Evolutionary conservation across 129 eudicot species (phyloP).

Genomic region (Lonicera japonica): DNA sequence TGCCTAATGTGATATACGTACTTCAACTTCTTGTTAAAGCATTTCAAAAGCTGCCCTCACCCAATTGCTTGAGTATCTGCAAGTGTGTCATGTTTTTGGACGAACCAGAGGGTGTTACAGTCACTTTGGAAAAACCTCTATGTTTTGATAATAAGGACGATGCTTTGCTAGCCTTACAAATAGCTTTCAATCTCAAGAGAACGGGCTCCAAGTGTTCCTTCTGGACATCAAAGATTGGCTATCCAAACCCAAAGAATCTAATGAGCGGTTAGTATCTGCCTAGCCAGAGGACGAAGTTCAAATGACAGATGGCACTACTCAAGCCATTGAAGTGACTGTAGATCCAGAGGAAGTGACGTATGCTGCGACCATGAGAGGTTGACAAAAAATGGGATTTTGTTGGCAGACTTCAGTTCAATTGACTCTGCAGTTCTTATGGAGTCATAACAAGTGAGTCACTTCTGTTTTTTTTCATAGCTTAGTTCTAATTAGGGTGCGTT

Average conservation of each 20-base stretch:
- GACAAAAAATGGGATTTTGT: slow-evolving; percentile 72
- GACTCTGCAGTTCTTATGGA: too few species aligned
- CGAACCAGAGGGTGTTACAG: slow-evolving; percentile 77
- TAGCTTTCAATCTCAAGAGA: slow-evolving; percentile 86
- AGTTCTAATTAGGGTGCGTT: too few species aligned
- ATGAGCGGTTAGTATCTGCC: slow-evolving; percentile 38
- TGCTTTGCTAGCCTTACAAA: slow-evolving; percentile 85
- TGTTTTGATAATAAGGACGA: slow-evolving; percentile 73
- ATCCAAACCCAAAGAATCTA: slow-evolving; percentile 54
- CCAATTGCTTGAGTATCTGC: slow-evolving; percentile 84
- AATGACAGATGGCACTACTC: too few species aligned
- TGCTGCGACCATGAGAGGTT: slow-evolving; percentile 83
- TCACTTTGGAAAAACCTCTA: slow-evolving; percentile 70
- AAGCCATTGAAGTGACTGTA: too few species aligned
- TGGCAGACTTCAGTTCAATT: slow-evolving; percentile 96
- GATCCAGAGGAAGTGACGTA: too few species aligned
- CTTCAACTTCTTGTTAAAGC: slow-evolving; percentile 74
- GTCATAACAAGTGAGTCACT: slow-evolving; percentile 88
- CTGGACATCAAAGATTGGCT: slow-evolving; percentile 69
- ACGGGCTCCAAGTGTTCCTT: slow-evolving; percentile 95
- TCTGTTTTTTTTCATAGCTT: neutral
- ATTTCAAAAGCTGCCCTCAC: slow-evolving; percentile 69
- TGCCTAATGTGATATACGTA: slow-evolving; percentile 42
- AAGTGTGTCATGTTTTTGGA: slow-evolving; percentile 91
- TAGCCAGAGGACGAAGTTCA: too few species aligned